Base-by-base conservation (phyloP, 805 yeast genomes). In the Lachancea nothofagi region DNA sequence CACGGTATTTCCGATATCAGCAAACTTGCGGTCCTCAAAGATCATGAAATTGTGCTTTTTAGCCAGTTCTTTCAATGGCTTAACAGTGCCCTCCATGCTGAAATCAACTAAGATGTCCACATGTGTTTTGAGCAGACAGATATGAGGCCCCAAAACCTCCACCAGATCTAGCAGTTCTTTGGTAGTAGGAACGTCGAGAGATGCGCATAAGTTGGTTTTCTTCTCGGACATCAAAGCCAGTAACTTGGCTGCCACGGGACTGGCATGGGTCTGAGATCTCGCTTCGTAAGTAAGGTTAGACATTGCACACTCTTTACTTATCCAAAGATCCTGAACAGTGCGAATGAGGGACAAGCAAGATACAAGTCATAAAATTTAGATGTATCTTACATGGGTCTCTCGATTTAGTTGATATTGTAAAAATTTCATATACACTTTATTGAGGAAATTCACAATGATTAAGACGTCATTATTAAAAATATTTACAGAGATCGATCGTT, bases 1-100 rank as follows among this genome's bases (percentile, higher is more conserved):
- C 40, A 93, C 98, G 1, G 98, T 93, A 57, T 89, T 87, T 13
- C 99, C 99, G 53, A 93, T 93, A 63, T 93, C 99, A 18, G 99
- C 98, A 64, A 93, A 93, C 66, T 93, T 93, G 48, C 99, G 75
- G 66, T 93, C 99, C 66, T 93, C 99, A 59, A 93, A 93, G 49
- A 93, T 82, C 71, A 93, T 66, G 56, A 93, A 93, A 48, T 83
- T 77, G 67, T 89, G 90, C 57, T 88, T 87, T 51, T 76, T 67
- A 15, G 96, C 77, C 23, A 93, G 69, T 39, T 59, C 77, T 43
- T 81, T 64, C 46, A 93, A 67, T 1, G 97, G 97, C 5, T 64
- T 63, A 21, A 90, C 74, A 0, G 97, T 89, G 1, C 72, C 74
- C 39, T 86, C 95, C 59, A 79, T 80, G 1, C 84, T 66, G 61